These are phyloP conservation scores for Amanita phalloides DNA, from an alignment of 768 basidiomycete species.

Conservation along the genomic window DNA sequence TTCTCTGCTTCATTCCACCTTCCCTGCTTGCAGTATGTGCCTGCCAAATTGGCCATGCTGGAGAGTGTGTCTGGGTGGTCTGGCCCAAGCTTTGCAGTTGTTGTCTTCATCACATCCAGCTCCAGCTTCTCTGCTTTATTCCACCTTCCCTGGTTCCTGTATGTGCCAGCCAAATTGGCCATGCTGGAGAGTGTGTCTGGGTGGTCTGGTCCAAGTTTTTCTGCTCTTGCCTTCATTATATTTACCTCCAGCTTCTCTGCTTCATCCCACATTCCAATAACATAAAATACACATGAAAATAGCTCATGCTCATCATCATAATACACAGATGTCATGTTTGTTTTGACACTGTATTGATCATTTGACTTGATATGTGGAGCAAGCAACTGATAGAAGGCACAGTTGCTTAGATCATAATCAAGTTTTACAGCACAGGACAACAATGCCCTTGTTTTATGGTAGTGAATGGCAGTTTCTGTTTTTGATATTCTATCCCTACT, in stretches of 20 bases:
- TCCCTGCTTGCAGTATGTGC: background rate
- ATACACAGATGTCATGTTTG: background rate
- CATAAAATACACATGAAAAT: background rate
- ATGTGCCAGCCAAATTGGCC: too few relatives aligned
- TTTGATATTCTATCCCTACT: background rate
- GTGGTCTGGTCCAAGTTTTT: too few relatives aligned
- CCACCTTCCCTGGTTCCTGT: too few relatives aligned
- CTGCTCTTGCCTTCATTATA: too few relatives aligned
- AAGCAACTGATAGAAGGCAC: background rate
- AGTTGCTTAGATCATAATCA: background rate
- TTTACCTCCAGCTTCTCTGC: background rate
- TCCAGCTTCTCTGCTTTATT: too few relatives aligned
- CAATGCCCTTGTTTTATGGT: background rate
- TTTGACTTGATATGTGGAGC: background rate
- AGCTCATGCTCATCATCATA: background rate
- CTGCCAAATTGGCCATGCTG: slow-evolving; percentile 2
- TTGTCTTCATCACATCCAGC: too few relatives aligned
- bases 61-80: background rate
- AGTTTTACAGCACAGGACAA: background rate
- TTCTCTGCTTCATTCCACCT: too few relatives aligned
- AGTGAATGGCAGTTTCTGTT: background rate
- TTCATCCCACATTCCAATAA: background rate
- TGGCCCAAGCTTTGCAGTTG: background rate
- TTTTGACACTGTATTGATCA: background rate
- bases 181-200: too few relatives aligned